Evolutionary conservation across 148 eudicot species (phyloP).

Genomic region (Euryodendron excelsum): DNA sequence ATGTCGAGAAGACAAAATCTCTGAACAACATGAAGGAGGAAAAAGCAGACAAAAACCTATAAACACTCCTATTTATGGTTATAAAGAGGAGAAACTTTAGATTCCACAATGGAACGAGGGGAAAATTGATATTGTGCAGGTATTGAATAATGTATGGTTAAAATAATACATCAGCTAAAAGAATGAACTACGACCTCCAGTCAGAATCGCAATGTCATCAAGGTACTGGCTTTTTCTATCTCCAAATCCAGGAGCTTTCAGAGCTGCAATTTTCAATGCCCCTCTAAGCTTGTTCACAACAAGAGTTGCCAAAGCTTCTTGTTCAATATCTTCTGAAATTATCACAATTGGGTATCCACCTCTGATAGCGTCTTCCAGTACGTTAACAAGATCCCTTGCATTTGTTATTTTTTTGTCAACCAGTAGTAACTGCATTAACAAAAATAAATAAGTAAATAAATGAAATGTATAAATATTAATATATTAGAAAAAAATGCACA

Average conservation of each 20-base stretch:
- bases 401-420: constrained; percentile 93
- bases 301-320: constrained; percentile 94
- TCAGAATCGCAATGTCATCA: constrained; percentile 87
- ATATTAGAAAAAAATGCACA: not conserved
- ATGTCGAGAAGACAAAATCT: not conserved
- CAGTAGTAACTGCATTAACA: constrained; percentile 56
- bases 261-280: constrained; percentile 83
- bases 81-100: not conserved
- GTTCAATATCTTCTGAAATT: constrained; percentile 92
- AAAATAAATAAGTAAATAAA: not conserved
- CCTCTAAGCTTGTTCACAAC: constrained; percentile 92
- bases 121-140: not conserved
- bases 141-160: not conserved
- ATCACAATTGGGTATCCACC: constrained; percentile 81
- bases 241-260: constrained; percentile 97
- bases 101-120: not conserved
- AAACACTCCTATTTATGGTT: not conserved
- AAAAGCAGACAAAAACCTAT: not conserved
- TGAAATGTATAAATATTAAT: too few species aligned
- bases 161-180: not conserved
- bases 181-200: constrained; percentile 59
- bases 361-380: constrained; percentile 85
- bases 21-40: not conserved
- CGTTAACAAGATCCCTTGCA: constrained; percentile 79
- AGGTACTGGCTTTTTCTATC: constrained; percentile 89